Percentiles rank a stretch among this genome's conserved stretches.
phyloP scores from a whole-genome alignment of 1,139 yeast genomes.

The Taiozyma sp. region DNA sequence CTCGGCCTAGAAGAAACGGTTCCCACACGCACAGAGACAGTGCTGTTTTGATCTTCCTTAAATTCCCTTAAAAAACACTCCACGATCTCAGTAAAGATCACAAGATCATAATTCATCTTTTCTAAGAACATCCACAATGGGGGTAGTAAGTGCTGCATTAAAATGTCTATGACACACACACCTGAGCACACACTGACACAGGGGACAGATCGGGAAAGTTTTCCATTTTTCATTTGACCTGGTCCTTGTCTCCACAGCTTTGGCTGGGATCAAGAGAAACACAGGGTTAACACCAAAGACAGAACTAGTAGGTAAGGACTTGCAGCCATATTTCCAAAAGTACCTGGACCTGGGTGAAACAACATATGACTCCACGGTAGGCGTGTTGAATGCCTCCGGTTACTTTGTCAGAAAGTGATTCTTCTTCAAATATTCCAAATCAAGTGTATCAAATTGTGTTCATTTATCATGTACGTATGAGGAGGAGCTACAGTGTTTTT shows the following conservation, averaged over 20 bases:
- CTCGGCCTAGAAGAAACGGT: not conserved
- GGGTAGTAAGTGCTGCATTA: too few relatives aligned
- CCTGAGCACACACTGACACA: too few relatives aligned
- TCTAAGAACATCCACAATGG: too few relatives aligned
- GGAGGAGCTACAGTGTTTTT: not conserved
- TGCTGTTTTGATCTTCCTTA: too few relatives aligned
- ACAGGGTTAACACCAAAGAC: constrained; percentile 68
- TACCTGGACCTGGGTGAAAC: constrained; percentile 86
- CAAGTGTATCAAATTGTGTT: not conserved
- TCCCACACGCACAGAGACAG: not conserved
- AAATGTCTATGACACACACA: too few relatives aligned
- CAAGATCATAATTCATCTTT: too few relatives aligned
- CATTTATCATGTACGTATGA: too few relatives aligned
- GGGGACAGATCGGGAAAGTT: constrained; percentile 44
- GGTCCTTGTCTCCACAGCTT: constrained; percentile 70
- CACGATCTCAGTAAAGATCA: too few relatives aligned
- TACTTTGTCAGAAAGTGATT: constrained; percentile 60
- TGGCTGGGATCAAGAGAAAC: constrained; percentile 87
- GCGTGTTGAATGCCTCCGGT: constrained; percentile 65
- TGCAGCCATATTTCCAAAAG: constrained; percentile 54
- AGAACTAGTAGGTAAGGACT: constrained; percentile 39
- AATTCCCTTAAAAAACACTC: too few relatives aligned
- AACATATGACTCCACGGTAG: constrained; percentile 68
- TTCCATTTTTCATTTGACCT: constrained; percentile 72
- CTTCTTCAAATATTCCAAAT: not conserved